Evolutionary conservation across 495 filamentous ascomycete genomes (phyloP).

Genomic region (Stereocaulon alpinum): DNA sequence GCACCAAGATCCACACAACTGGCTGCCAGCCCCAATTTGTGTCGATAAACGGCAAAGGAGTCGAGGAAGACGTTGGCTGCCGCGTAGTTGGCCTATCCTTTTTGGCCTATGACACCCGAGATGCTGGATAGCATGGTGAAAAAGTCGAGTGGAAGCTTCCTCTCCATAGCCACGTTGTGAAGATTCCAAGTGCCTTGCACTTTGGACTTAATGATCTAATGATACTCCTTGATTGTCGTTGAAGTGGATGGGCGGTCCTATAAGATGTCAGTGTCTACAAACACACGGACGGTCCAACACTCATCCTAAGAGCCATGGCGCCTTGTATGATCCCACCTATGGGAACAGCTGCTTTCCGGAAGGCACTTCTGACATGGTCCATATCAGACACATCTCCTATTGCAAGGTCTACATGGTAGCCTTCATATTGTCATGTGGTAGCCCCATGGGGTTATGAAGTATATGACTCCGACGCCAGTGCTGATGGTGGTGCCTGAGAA

Average conservation of each 20-base stretch:
- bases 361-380: conserved; percentile 17
- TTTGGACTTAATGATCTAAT: conserved; percentile 20
- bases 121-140: conserved; percentile 37
- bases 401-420: neutral
- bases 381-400: conserved; percentile 15
- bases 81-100: conserved; percentile 37
- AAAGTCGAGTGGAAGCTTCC: conserved; percentile 27
- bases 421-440: conserved; percentile 20
- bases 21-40: conserved; percentile 16
- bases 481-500: conserved; percentile 23
- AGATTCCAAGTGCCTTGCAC: conserved; percentile 21
- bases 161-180: conserved; percentile 18
- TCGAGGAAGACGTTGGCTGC: conserved; percentile 38
- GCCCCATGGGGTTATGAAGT: conserved; percentile 17
- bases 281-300: neutral
- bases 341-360: conserved; percentile 17
- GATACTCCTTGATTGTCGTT: conserved; percentile 30
- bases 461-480: conserved; percentile 17
- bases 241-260: conserved; percentile 23
- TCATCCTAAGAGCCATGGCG: conserved; percentile 32
- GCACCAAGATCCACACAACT: conserved; percentile 27
- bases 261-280: too few relatives aligned
- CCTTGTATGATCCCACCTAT: conserved; percentile 34
- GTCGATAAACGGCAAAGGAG: conserved; percentile 35
- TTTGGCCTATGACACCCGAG: conserved; percentile 28